Base-by-base conservation (phyloP, 2,329 filamentous ascomycete genomes). In the Monascus ruber region DNA sequence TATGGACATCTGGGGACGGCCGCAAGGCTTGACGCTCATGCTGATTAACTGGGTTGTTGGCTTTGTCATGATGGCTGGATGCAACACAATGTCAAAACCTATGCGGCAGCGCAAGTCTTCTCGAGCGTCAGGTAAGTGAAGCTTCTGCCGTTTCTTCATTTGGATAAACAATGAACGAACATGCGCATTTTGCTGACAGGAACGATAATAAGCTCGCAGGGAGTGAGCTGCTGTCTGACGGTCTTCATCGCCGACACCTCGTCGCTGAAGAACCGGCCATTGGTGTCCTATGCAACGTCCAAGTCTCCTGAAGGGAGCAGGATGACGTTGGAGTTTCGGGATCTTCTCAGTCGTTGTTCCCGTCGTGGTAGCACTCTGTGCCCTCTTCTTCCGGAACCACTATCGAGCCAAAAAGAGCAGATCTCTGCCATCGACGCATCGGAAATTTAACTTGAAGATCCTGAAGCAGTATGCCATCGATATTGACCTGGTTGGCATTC, bases 211-310 rank as follows among this genome's bases (percentile, higher is more conserved):
- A 77, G 77, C 5, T 45, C 60, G 41, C 63, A 69, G 29, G 73
- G 71, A 4, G 58, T 79, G 5, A 59, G 62, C 26, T 77, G 74
- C 47, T 69, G 67, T 26, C 52, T 79, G 2, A 65, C 63, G 35
- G 65, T 81, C 35, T 73, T 80, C 48, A 68, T 77, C 41, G 73
- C 76, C 24, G 77, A 81, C 47, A 77, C 75, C 0, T 74, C 76
- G 0, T 65, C 65, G 3, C 62, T 81, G 31, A 67, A 66, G 38
- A 76, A 78, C 47, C 65, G 77, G 47, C 70, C 70, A 27, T 65
- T 81, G 36, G 71, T 74, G 46, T 74, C 73, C 0, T 70, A 17
- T 17, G 17, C 17, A 17, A 17, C 17, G 17, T 17, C 17, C 17
- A 17, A 17, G 17, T 17, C 17, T 17, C 49, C 54, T 73, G 29